Evolutionary conservation across 2,329 filamentous ascomycete species (phyloP).

Genomic region (Mollisia scopiformis): DNA sequence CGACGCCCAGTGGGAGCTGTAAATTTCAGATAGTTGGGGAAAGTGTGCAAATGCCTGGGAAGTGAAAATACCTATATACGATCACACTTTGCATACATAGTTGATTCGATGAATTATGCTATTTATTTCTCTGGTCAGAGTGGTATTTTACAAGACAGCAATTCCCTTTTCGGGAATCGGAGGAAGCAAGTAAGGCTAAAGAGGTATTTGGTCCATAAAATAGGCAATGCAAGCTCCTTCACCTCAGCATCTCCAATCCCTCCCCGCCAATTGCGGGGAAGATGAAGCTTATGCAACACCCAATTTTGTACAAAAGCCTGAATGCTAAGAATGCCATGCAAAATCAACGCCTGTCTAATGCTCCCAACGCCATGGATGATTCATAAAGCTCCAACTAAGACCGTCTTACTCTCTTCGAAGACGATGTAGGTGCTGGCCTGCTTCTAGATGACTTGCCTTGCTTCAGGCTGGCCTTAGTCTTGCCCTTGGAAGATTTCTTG

Average conservation of each 20-base stretch:
- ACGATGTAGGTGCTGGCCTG: not conserved
- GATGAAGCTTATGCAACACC: not conserved
- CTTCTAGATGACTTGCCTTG: not conserved
- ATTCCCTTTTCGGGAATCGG: no score
- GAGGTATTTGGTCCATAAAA: not conserved
- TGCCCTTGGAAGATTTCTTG: not conserved
- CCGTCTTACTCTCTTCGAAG: not conserved
- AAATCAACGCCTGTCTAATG: not conserved
- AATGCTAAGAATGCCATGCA: not conserved
- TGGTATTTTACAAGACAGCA: not conserved
- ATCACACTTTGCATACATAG: not conserved
- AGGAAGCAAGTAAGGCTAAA: no score
- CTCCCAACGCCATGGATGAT: not conserved
- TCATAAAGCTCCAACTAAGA: not conserved
- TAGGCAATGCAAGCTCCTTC: not conserved
- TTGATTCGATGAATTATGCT: not conserved
- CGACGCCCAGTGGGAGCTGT: constrained; percentile 28
- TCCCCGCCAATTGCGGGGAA: no score
- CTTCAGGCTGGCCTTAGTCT: not conserved
- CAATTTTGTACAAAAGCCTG: not conserved
- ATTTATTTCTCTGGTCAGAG: not conserved
- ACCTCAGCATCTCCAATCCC: no score
- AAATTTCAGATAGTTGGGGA: constrained; percentile 11
- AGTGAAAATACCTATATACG: no score
- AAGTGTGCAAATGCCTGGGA: not conserved